A percentile compares a stretch with the other conserved stretches of the same genome.
Evolutionary conservation across 1,284 basidiomycete genomes (phyloP).

Genomic region (Kalmanozyma brasiliensis): DNA sequence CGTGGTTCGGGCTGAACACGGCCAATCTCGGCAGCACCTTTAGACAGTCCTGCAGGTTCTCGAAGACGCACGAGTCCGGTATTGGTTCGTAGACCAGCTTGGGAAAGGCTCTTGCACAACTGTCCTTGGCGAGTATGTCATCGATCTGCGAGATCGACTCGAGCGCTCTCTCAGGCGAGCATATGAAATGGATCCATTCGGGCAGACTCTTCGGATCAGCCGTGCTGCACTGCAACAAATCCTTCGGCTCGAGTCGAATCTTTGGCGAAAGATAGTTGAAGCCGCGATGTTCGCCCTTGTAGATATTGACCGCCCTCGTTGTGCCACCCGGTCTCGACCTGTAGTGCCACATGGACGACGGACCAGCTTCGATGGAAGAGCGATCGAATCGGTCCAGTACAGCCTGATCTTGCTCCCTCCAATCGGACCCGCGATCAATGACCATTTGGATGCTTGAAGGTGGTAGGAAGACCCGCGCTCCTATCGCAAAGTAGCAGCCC

Average conservation of each 20-base stretch:
- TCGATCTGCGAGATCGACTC: slow-evolving; percentile 77
- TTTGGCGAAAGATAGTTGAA: slow-evolving; percentile 84
- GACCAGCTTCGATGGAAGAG: background rate
- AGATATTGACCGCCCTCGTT: slow-evolving; percentile 79
- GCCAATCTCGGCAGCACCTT: slow-evolving; percentile 74
- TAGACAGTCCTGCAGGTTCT: slow-evolving; percentile 78
- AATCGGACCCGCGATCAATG: slow-evolving; percentile 83
- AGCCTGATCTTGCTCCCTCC: slow-evolving; percentile 74
- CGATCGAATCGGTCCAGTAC: slow-evolving; percentile 75
- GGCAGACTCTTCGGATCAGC: slow-evolving; percentile 72
- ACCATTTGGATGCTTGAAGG: slow-evolving; percentile 72
- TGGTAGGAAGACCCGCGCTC: slow-evolving; percentile 78
- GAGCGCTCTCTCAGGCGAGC: slow-evolving; percentile 79
- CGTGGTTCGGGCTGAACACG: slow-evolving; percentile 73
- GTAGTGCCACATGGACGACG: slow-evolving; percentile 77
- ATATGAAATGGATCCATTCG: slow-evolving; percentile 82
- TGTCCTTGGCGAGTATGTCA: slow-evolving; percentile 66
- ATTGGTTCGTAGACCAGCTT: slow-evolving; percentile 84
- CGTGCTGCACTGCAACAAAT: slow-evolving; percentile 71
- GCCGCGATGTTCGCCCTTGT: slow-evolving; percentile 77
- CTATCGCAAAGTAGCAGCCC: slow-evolving; percentile 76
- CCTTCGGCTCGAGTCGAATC: slow-evolving; percentile 77
- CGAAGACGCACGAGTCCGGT: slow-evolving; percentile 71
- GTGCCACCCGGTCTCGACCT: slow-evolving; percentile 76
- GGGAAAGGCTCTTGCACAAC: slow-evolving; percentile 69